phyloP scores from a whole-genome alignment of 768 basidiomycete genomes.

The Melanogaster broomeanus region DNA sequence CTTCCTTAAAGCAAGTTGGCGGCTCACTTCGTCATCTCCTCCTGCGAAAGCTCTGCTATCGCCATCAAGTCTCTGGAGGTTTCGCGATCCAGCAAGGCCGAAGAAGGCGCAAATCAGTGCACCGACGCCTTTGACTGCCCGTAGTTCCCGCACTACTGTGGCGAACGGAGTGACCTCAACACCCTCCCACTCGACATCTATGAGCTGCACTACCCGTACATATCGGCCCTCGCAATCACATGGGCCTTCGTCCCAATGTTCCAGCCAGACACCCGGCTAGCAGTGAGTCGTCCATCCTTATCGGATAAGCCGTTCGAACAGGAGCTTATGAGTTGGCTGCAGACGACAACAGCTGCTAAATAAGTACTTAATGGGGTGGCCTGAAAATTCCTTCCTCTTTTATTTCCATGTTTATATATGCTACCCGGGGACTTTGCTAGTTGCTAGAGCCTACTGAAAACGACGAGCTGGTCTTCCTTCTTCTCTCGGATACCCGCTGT shows the following conservation, averaged over 20 bases:
- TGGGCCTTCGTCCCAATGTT: conserved; percentile 70
- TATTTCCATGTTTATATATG: conserved; percentile 8
- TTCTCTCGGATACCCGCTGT: conserved; percentile 41
- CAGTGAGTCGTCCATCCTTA: conserved; percentile 50
- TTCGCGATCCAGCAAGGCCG: conserved; percentile 58
- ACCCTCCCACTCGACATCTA: conserved; percentile 56
- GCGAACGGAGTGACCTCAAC: conserved; percentile 55
- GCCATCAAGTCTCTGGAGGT: conserved; percentile 53
- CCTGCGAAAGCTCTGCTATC: conserved; percentile 58
- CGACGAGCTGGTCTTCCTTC: conserved; percentile 41
- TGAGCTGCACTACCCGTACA: conserved; percentile 62
- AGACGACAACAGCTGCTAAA: conserved; percentile 39
- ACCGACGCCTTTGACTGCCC: conserved; percentile 84
- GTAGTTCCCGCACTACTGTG: conserved; percentile 57
- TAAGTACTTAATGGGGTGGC: conserved; percentile 11
- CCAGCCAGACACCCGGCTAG: conserved; percentile 72
- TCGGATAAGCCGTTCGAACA: conserved; percentile 36
- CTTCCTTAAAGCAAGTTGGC: conserved; percentile 73
- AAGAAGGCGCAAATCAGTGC: conserved; percentile 91
- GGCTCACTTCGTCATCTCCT: conserved; percentile 42
- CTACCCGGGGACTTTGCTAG: conserved; percentile 21
- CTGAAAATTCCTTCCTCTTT: conserved; percentile 4
- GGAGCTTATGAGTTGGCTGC: conserved; percentile 39
- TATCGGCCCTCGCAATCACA: conserved; percentile 72
- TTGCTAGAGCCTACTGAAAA: conserved; percentile 28